Evolutionary conservation across 257 asterid species (phyloP).

Genomic region (Ballota nigra): DNA sequence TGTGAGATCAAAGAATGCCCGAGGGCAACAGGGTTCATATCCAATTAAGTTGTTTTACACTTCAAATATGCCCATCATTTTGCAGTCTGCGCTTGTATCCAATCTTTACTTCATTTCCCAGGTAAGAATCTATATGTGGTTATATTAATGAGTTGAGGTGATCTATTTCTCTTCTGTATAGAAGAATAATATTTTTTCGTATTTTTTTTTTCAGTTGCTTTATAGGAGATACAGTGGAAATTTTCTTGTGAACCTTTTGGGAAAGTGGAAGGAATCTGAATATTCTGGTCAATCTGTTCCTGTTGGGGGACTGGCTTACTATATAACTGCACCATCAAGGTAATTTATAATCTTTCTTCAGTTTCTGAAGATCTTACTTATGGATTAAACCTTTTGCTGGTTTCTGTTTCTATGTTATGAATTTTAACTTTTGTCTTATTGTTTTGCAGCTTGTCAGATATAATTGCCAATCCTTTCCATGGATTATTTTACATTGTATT

Average conservation of each 20-base stretch:
- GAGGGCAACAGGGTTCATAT: constrained; percentile 89
- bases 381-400: background rate
- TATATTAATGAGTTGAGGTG: background rate
- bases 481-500: constrained; percentile 35
- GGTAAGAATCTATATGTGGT: constrained; percentile 34
- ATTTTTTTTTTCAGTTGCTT: constrained; percentile 46
- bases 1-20: constrained; percentile 83
- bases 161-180: background rate
- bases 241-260: constrained; percentile 72
- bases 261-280: constrained; percentile 87
- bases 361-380: background rate
- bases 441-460: constrained; percentile 38
- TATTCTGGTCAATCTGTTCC: constrained; percentile 79
- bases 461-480: constrained; percentile 38
- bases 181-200: background rate
- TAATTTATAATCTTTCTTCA: constrained; percentile 2
- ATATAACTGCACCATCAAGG: constrained; percentile 89
- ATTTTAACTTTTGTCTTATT: no score
- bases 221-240: constrained; percentile 67
- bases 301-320: constrained; percentile 85
- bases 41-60: constrained; percentile 86
- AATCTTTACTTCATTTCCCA: constrained; percentile 81
- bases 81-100: constrained; percentile 83
- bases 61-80: constrained; percentile 82
- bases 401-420: background rate